phyloP scores from a whole-genome alignment of 306 rosid species.

The Sindora glabra region DNA sequence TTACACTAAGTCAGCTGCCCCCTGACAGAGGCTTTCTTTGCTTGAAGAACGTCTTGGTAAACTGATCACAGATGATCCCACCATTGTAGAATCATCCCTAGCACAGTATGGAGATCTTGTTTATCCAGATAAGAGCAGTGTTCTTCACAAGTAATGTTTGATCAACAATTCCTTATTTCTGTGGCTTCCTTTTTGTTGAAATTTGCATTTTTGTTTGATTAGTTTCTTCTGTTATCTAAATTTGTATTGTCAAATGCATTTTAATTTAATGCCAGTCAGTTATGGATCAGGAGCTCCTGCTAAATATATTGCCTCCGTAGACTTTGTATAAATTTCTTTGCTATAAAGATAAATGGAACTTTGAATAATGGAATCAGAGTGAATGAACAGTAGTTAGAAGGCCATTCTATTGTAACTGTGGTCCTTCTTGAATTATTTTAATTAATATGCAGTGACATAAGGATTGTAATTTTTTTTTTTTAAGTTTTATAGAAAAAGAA shows the following conservation, averaged over 20 bases:
- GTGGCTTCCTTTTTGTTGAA: not conserved
- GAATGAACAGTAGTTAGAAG: not conserved
- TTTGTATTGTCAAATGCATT: not conserved
- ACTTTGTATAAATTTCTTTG: slow-evolving; percentile 1
- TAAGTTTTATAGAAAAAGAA: too few relatives aligned
- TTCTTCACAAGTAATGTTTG: slow-evolving; percentile 66
- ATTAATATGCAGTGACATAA: too few relatives aligned
- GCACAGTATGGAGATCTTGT: slow-evolving; percentile 87
- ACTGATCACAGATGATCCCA: slow-evolving; percentile 66
- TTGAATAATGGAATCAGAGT: not conserved
- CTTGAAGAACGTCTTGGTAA: slow-evolving; percentile 88
- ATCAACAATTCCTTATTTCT: slow-evolving; percentile 14
- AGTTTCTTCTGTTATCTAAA: not conserved
- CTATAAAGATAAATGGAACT: not conserved
- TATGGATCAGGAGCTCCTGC: not conserved
- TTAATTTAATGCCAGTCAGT: not conserved
- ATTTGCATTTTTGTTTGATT: not conserved
- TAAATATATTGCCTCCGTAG: not conserved
- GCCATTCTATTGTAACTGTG: too few relatives aligned
- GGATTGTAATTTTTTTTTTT: too few relatives aligned
- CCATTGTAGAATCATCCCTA: slow-evolving; percentile 73
- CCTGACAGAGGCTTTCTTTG: slow-evolving; percentile 59
- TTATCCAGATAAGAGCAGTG: slow-evolving; percentile 60
- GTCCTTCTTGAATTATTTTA: too few relatives aligned
- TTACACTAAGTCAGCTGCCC: slow-evolving; percentile 21